phyloP scores from a whole-genome alignment of 2,329 filamentous ascomycete genomes.

The Volutella citrinella region DNA sequence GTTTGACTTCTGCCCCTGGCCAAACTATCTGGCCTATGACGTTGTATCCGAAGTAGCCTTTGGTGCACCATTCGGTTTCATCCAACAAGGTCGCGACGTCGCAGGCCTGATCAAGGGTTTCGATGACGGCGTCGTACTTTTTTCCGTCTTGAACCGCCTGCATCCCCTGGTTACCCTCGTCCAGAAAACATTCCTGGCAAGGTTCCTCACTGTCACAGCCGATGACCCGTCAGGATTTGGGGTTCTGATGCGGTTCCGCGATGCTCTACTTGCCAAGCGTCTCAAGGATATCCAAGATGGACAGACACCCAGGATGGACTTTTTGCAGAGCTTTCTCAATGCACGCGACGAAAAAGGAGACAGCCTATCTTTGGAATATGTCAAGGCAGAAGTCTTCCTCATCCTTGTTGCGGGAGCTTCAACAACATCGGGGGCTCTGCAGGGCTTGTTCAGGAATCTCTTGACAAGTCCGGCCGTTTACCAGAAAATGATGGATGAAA shows the following conservation, averaged over 20 bases:
- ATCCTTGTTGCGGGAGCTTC: conserved; percentile 36
- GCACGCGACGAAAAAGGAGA: conserved; percentile 10
- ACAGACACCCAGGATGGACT: conserved; percentile 46
- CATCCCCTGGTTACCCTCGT: conserved; percentile 13
- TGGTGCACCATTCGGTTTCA: conserved; percentile 38
- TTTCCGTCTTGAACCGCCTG: conserved; percentile 44
- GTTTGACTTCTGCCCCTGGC: conserved; percentile 50
- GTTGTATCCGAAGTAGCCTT: conserved; percentile 50
- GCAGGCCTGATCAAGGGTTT: conserved; percentile 35
- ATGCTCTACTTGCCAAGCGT: conserved; percentile 48
- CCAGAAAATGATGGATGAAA: conserved; percentile 21
- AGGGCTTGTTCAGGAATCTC: conserved; percentile 33
- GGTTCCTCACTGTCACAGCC: conserved; percentile 29
- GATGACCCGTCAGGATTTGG: conserved; percentile 53
- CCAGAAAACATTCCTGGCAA: conserved; percentile 18
- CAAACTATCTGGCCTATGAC: conserved; percentile 34
- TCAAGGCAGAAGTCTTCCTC: conserved; percentile 17
- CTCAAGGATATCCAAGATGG: conserved; percentile 44
- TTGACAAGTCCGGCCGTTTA: conserved; percentile 15
- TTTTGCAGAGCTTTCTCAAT: conserved; percentile 45
- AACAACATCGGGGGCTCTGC: conserved; percentile 48
- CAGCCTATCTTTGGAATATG: conserved; percentile 15
- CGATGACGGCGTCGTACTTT: conserved; percentile 13
- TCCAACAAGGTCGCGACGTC: conserved; percentile 44
- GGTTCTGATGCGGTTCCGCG: conserved; percentile 55